Percentiles rank a stretch among this genome's conserved stretches.
phyloP scores from a whole-genome alignment of 2,329 filamentous ascomycete species.

The Penicillium sp. region DNA sequence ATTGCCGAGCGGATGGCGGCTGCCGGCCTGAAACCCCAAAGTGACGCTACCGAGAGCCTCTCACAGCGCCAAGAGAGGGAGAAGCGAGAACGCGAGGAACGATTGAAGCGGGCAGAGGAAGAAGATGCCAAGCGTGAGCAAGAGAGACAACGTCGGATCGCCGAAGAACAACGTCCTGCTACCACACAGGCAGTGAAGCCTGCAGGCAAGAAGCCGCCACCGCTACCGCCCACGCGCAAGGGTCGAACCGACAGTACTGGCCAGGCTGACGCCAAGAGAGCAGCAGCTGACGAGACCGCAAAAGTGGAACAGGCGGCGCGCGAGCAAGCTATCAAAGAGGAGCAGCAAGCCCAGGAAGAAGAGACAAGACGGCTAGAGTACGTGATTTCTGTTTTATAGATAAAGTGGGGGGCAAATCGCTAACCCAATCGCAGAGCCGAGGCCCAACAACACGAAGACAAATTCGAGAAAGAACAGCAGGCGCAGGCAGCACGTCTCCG shows the following conservation, averaged over 20 bases:
- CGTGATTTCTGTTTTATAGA: conserved; percentile 48
- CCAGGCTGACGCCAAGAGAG: conserved; percentile 62
- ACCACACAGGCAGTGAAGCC: conserved; percentile 62
- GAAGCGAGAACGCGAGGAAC: conserved; percentile 82
- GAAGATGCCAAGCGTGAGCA: conserved; percentile 88
- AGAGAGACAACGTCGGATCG: conserved; percentile 81
- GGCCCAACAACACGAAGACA: conserved; percentile 76
- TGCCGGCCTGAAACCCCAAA: conserved; percentile 83
- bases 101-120: conserved; percentile 86
- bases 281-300: conserved; percentile 61
- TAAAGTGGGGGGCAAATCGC: neutral
- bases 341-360: conserved; percentile 76
- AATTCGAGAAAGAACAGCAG: conserved; percentile 78
- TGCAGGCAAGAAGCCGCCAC: conserved; percentile 73
- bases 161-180: conserved; percentile 69
- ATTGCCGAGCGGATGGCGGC: conserved; percentile 97
- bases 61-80: conserved; percentile 89
- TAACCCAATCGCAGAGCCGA: conserved; percentile 65
- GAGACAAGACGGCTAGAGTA: conserved; percentile 82
- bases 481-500: conserved; percentile 82
- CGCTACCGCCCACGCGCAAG: conserved; percentile 73
- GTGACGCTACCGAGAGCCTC: conserved; percentile 78
- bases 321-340: conserved; percentile 61
- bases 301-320: conserved; percentile 66
- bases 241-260: conserved; percentile 60